Conservation (phyloP, 1,284 basidiomycete species). For the Rhodotorula sp. region DNA sequence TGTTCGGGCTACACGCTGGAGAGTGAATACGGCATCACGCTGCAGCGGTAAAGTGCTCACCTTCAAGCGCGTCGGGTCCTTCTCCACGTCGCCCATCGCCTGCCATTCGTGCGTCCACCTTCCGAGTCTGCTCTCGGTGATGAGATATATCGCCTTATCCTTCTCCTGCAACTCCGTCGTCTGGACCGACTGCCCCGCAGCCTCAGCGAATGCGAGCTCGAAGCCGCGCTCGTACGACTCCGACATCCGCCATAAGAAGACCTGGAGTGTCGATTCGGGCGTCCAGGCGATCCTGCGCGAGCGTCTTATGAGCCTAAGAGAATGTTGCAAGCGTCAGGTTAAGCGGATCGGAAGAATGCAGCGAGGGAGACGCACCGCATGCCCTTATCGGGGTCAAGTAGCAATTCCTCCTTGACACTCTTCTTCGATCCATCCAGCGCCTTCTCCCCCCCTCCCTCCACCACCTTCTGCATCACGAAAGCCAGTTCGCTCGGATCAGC, state of each 20-base stretch:
- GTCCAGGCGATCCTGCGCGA: background rate
- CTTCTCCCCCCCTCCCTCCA: background rate
- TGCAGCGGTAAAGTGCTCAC: background rate
- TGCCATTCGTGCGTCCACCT: background rate
- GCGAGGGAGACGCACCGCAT: background rate
- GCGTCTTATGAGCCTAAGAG: background rate
- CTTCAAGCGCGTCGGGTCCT: background rate
- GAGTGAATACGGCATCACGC: background rate
- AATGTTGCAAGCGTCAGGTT: background rate
- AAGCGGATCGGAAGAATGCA: no score
- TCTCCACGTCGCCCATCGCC: background rate
- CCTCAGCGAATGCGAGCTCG: background rate
- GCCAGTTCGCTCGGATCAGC: background rate
- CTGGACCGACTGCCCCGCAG: background rate
- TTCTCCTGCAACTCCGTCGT: background rate
- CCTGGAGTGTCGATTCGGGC: background rate
- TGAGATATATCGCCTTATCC: background rate
- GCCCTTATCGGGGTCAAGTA: background rate
- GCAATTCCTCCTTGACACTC: background rate
- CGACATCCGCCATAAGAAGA: background rate
- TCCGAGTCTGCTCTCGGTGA: background rate
- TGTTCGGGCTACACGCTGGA: background rate
- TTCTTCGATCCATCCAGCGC: background rate
- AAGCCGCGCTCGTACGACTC: conserved; percentile 1
- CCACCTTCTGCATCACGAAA: background rate